Percentiles rank a stretch among this genome's conserved stretches.
phyloP scores from a whole-genome alignment of 441 rosid species.

The Monsonia emarginata region DNA sequence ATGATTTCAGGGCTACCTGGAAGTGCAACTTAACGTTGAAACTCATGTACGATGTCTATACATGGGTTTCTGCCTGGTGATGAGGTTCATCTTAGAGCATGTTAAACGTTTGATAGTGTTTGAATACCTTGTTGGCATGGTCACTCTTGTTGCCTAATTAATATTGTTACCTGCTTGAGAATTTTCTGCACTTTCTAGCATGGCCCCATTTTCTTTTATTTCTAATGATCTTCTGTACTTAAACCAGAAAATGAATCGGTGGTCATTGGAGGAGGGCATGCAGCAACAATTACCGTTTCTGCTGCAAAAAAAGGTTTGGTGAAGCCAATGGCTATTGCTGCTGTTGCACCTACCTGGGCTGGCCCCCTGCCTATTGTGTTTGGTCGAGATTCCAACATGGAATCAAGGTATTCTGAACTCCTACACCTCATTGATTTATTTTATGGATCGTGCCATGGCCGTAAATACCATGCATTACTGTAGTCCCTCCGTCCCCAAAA shows the following conservation, averaged over 20 bases:
- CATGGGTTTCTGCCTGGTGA: too few relatives aligned
- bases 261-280: slow-evolving; percentile 80
- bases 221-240: slow-evolving; percentile 15
- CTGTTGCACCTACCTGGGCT: slow-evolving; percentile 87
- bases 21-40: too few relatives aligned
- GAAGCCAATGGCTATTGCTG: slow-evolving; percentile 71
- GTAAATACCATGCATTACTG: too few relatives aligned
- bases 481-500: too few relatives aligned
- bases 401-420: slow-evolving; percentile 42
- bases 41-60: too few relatives aligned
- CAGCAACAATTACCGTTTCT: slow-evolving; percentile 57
- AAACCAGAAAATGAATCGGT: slow-evolving; percentile 48
- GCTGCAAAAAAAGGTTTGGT: slow-evolving; percentile 61
- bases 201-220: not conserved
- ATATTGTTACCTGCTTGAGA: not conserved
- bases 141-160: not conserved
- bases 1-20: too few relatives aligned
- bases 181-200: not conserved
- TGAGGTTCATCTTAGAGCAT: too few relatives aligned
- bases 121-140: too few relatives aligned
- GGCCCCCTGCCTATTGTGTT: slow-evolving; percentile 87
- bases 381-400: slow-evolving; percentile 80
- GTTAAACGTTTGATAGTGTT: too few relatives aligned
- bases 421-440: not conserved
- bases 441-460: not conserved